A percentile compares a stretch with the other conserved stretches of the same genome.
Evolutionary conservation across 2,329 filamentous ascomycete genomes (phyloP).

Genomic region (Acrodontium crateriforme): DNA sequence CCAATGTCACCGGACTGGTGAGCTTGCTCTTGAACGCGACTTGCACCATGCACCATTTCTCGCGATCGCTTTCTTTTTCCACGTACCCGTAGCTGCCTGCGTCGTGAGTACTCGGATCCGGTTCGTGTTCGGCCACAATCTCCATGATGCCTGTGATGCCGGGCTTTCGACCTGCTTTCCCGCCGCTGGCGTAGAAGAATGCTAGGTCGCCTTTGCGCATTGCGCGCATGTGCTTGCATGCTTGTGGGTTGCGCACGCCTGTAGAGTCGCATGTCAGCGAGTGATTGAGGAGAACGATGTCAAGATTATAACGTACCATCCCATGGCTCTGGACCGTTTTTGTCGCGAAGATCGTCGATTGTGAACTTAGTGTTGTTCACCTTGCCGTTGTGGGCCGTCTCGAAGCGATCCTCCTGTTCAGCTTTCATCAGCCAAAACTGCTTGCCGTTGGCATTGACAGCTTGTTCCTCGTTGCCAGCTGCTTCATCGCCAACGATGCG

Average conservation of each 20-base stretch:
- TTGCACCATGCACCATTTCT: constrained; percentile 80
- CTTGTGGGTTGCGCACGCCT: constrained; percentile 39
- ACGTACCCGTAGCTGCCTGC: constrained; percentile 71
- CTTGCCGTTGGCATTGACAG: constrained; percentile 6
- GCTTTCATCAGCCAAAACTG: constrained; percentile 38
- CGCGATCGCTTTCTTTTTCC: constrained; percentile 38
- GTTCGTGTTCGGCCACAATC: constrained; percentile 68
- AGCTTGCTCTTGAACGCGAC: constrained; percentile 83
- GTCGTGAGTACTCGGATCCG: constrained; percentile 64
- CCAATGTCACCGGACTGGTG: constrained; percentile 42
- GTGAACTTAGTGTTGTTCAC: constrained; percentile 83
- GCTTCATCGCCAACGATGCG: constrained; percentile 6
- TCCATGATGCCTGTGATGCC: constrained; percentile 56
- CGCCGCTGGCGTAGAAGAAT: constrained; percentile 96
- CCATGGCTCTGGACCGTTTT: constrained; percentile 73
- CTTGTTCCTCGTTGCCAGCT: constrained; percentile 8
- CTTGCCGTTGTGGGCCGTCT: constrained; percentile 54
- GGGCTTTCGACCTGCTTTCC: constrained; percentile 50
- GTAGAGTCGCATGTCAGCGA: no score
- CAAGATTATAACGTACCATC: constrained; percentile 46
- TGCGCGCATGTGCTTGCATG: constrained; percentile 74
- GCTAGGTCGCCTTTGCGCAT: constrained; percentile 89
- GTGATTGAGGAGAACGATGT: constrained; percentile 12
- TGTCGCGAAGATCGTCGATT: constrained; percentile 72
- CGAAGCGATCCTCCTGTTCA: constrained; percentile 70